Evolutionary conservation across 129 eudicot species (phyloP).

Genomic region (Flaveria brownii): DNA sequence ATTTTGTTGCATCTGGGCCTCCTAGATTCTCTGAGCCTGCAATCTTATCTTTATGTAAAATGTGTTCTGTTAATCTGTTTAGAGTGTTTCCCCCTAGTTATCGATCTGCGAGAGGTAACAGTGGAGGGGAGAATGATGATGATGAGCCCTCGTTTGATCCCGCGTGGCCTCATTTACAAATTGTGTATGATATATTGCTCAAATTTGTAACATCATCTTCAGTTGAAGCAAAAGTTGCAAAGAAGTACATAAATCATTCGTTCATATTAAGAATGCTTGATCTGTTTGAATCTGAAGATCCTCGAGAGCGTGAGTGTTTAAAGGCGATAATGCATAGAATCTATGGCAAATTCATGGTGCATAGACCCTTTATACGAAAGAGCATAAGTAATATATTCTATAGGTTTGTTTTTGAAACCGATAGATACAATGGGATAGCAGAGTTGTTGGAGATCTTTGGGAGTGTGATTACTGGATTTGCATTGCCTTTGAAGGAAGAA

Average conservation of each 20-base stretch:
- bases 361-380: slow-evolving; percentile 73
- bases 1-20: slow-evolving; percentile 67
- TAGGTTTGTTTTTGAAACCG: slow-evolving; percentile 69
- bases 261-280: slow-evolving; percentile 71
- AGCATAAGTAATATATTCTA: slow-evolving; percentile 71
- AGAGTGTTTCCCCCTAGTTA: slow-evolving; percentile 76
- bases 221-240: slow-evolving; percentile 77
- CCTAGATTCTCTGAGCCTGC: slow-evolving; percentile 83
- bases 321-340: slow-evolving; percentile 81
- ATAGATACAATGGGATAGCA: slow-evolving; percentile 79
- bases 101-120: slow-evolving; percentile 35
- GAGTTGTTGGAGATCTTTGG: slow-evolving; percentile 90
- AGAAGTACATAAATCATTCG: slow-evolving; percentile 73
- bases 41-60: slow-evolving; percentile 76
- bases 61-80: slow-evolving; percentile 85
- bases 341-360: slow-evolving; percentile 89
- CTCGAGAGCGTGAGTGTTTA: slow-evolving; percentile 78
- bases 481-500: slow-evolving; percentile 89
- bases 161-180: slow-evolving; percentile 86
- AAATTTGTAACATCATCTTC: slow-evolving; percentile 72
- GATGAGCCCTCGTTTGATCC: slow-evolving; percentile 86
- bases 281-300: slow-evolving; percentile 82
- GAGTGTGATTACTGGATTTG: slow-evolving; percentile 89
- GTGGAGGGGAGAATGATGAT: slow-evolving; percentile 69
- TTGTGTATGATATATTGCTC: slow-evolving; percentile 84